Base-by-base conservation (phyloP, 148 eudicot species). In the Bassia scoparia region DNA sequence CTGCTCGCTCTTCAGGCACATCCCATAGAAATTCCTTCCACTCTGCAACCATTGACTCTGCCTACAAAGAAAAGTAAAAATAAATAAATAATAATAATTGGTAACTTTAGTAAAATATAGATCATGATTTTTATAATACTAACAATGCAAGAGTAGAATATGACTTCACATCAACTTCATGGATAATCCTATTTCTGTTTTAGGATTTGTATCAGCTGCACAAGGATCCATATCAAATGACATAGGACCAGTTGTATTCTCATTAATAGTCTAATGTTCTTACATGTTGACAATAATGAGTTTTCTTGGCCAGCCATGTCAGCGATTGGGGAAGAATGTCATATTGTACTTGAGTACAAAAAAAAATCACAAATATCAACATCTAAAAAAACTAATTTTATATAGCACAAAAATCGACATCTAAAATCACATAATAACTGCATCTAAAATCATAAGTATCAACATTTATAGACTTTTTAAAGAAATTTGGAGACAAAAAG, bases 11-110 rank as follows among this genome's bases (percentile, higher is more conserved):
- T 84, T 91, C 98, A 27, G 91, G 86, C 38, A 91, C 97, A 87
- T 94, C 98, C 98, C 98, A 94, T 64, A 94, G 93, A 78, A 91
- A 94, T 73, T 94, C 97, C 82, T 91, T 94, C 98, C 97, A 94
- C 72, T 94, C 98, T 29, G 87, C 83, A 68, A 94, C 98, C 98
- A 94, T 88, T 54, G 97, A 86, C 75, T 89, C 96, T 44, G 98
- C 97, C 98, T 91, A 34, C 72, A 64, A 9, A 41, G 43, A 64
- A 58, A 69, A 54, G 69, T 61, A 61, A 27, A 7, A 68, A 48
- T 29, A n/a, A 15, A 9, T 38, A 63, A 17, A 10, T 10, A 21
- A n/a, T 18, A 17, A 58, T 20, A 61, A 48, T n/a, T n/a, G 26
- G 68, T 33, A 38, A 50, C 34, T 73, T n/a, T 31, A 62, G 0